Percentiles rank a stretch among this genome's conserved stretches.
phyloP scores from a whole-genome alignment of 2,329 filamentous ascomycete genomes.

The Venturia asperata region DNA sequence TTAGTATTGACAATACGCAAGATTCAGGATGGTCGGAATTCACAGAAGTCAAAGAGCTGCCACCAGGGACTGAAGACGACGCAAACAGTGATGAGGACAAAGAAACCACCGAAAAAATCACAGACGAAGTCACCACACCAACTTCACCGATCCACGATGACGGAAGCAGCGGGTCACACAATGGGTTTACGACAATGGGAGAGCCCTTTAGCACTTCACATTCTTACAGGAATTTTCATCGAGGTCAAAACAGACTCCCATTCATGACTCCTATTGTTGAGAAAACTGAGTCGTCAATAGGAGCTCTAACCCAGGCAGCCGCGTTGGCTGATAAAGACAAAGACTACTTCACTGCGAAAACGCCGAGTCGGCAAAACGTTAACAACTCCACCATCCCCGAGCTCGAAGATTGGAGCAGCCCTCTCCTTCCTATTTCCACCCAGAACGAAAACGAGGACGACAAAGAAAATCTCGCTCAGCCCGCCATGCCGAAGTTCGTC shows the following conservation, averaged over 20 bases:
- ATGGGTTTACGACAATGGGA: constrained; percentile 25
- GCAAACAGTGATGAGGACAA: constrained; percentile 32
- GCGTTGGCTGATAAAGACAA: constrained; percentile 38
- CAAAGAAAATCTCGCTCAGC: constrained; percentile 33
- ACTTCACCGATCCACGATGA: constrained; percentile 37
- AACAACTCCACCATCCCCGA: constrained; percentile 34
- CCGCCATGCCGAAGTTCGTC: constrained; percentile 10
- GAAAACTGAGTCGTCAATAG: constrained; percentile 81
- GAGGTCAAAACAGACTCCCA: constrained; percentile 78
- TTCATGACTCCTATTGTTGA: constrained; percentile 99
- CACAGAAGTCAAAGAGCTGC: constrained; percentile 63
- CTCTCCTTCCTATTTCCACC: constrained; percentile 50
- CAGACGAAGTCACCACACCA: constrained; percentile 42
- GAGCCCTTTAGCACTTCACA: constrained; percentile 30
- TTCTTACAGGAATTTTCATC: constrained; percentile 71
- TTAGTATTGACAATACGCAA: constrained; percentile 32
- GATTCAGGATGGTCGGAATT: constrained; percentile 87
- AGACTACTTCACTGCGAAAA: constrained; percentile 62
- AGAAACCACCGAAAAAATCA: constrained; percentile 18
- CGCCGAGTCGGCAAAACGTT: constrained; percentile 56
- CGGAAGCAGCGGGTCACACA: constrained; percentile 26
- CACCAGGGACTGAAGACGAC: constrained; percentile 36
- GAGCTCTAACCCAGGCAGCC: constrained; percentile 46
- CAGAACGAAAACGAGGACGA: constrained; percentile 41
- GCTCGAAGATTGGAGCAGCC: constrained; percentile 55